A percentile compares a stretch with the other conserved stretches of the same genome.
These are phyloP conservation scores for Paecilomyces niveus DNA, from an alignment of 2,329 filamentous ascomycete genomes.

Conservation along the genomic window DNA sequence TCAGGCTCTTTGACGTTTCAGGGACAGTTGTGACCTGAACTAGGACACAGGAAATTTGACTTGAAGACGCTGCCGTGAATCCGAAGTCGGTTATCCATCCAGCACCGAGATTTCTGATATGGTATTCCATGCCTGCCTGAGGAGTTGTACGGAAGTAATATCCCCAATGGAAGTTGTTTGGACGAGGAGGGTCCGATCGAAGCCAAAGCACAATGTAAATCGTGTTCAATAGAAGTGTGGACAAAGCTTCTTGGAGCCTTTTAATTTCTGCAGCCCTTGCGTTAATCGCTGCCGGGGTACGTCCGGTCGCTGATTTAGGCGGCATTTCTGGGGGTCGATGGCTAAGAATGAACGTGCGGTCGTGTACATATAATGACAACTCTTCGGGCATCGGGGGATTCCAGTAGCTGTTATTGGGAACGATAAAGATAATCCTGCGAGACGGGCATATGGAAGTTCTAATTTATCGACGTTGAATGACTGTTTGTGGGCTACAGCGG, in stretches of 20 bases:
- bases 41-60: slow-evolving; percentile 14
- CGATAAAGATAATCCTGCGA: no score
- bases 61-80: slow-evolving; percentile 10
- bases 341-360: neutral
- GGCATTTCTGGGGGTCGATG: neutral
- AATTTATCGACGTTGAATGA: no score
- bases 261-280: neutral
- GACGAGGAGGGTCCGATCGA: slow-evolving; percentile 14
- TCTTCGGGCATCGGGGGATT: no score
- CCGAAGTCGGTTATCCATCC: slow-evolving; percentile 9
- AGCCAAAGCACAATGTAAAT: slow-evolving; percentile 16
- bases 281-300: neutral
- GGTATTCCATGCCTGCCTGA: slow-evolving; percentile 16
- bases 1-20: slow-evolving; percentile 1
- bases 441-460: no score
- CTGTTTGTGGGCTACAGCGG: no score
- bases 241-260: neutral
- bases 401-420: no score
- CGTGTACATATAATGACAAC: no score
- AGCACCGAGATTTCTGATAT: slow-evolving; percentile 10
- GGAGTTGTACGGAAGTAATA: slow-evolving; percentile 17
- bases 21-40: slow-evolving; percentile 14
- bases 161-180: slow-evolving; percentile 24
- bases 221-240: neutral
- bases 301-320: neutral